These are phyloP conservation scores for Mariannaea sp. DNA, from an alignment of 2,329 filamentous ascomycete genomes.

Conservation along the genomic window DNA sequence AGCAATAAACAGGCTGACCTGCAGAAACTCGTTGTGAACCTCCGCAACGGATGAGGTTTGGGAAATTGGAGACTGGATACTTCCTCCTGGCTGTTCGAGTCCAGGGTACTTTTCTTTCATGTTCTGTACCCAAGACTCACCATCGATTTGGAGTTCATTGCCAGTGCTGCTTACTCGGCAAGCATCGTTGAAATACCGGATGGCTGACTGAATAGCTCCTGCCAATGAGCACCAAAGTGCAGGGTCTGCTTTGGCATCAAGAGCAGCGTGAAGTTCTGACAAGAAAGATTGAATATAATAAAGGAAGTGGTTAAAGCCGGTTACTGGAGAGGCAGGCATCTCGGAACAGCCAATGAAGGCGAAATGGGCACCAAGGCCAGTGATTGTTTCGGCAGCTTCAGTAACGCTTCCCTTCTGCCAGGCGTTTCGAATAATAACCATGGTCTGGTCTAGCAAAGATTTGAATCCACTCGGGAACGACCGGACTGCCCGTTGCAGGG, in stretches of 20 bases:
- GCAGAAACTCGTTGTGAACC: constrained; percentile 46
- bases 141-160: constrained; percentile 25
- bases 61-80: constrained; percentile 2
- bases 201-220: constrained; percentile 43
- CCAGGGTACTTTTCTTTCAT: constrained; percentile 39
- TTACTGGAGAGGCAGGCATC: constrained; percentile 34
- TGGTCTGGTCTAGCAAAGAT: constrained; percentile 39
- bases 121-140: constrained; percentile 34
- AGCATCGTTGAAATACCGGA: constrained; percentile 49
- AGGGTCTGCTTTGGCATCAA: constrained; percentile 41
- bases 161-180: constrained; percentile 38
- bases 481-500: constrained; percentile 47
- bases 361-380: constrained; percentile 49
- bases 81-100: constrained; percentile 31
- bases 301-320: constrained; percentile 48
- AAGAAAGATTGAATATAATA: constrained; percentile 45
- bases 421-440: constrained; percentile 35
- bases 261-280: constrained; percentile 43
- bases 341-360: constrained; percentile 56
- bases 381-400: constrained; percentile 38
- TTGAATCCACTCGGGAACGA: constrained; percentile 45
- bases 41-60: constrained; percentile 34
- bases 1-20: constrained; percentile 45
- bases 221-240: constrained; percentile 46
- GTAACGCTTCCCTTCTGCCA: constrained; percentile 25